These are phyloP conservation scores for Castanospermum australe DNA, from an alignment of 306 rosid genomes.

Conservation along the genomic window DNA sequence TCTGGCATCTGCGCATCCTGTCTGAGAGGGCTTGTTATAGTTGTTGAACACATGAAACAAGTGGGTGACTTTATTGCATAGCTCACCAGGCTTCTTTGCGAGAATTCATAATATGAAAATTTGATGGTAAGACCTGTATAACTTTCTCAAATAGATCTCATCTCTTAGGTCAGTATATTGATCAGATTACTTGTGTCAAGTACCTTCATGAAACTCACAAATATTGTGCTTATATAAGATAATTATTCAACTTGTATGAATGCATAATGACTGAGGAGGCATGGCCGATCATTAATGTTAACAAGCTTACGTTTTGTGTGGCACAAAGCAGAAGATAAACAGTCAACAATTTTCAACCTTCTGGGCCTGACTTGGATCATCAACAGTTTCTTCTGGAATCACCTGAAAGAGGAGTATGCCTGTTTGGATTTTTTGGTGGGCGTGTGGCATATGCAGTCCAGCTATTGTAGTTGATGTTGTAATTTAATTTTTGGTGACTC, in stretches of 20 bases:
- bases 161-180: neutral
- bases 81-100: neutral
- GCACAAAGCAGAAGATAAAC: conserved; percentile 30
- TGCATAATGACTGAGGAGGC: neutral
- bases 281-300: conserved; percentile 8
- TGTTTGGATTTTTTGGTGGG: conserved; percentile 20
- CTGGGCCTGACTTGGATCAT: conserved; percentile 26
- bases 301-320: conserved; percentile 31
- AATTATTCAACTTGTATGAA: neutral
- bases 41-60: neutral
- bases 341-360: conserved; percentile 3
- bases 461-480: conserved; percentile 33
- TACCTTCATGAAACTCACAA: conserved; percentile 17
- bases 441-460: neutral
- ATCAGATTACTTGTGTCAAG: neutral
- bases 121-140: neutral
- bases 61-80: neutral
- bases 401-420: conserved; percentile 12
- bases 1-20: neutral
- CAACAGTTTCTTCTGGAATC: conserved; percentile 30
- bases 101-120: neutral
- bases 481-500: conserved; percentile 28
- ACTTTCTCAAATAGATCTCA: neutral
- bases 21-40: neutral
- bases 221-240: conserved; percentile 3